phyloP scores from a whole-genome alignment of 208 protist species.

The Crithidia mellificae region DNA sequence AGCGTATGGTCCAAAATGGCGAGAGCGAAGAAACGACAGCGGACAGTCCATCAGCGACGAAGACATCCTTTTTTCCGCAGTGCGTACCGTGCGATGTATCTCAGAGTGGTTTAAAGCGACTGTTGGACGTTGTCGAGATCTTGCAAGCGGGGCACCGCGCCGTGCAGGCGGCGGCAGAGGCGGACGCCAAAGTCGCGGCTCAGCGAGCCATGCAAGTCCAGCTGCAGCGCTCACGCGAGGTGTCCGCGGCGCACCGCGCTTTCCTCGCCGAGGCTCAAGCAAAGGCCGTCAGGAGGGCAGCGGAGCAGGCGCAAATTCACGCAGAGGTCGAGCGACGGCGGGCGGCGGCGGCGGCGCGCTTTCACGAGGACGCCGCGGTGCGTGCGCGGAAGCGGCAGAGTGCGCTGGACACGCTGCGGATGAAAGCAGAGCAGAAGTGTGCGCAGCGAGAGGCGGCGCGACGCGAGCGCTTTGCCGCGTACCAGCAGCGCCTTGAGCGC shows the following conservation, averaged over 20 bases:
- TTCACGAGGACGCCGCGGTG: slow-evolving; percentile 16
- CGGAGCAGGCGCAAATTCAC: slow-evolving; percentile 27
- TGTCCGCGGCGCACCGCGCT: slow-evolving; percentile 12
- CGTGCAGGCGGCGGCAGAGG: neutral
- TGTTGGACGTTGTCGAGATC: neutral
- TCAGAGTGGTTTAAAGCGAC: slow-evolving; percentile 10
- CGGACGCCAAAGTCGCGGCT: neutral
- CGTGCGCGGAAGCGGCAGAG: slow-evolving; percentile 35
- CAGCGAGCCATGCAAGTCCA: slow-evolving; percentile 9
- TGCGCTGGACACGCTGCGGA: slow-evolving; percentile 31
- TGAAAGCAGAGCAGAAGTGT: slow-evolving; percentile 21
- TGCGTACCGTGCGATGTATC: neutral
- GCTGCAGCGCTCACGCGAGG: slow-evolving; percentile 7
- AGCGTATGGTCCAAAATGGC: neutral
- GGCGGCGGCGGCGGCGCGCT: slow-evolving; percentile 12
- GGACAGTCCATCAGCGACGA: neutral
- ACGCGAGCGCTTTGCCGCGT: slow-evolving; percentile 23
- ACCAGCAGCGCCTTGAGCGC: slow-evolving; percentile 39
- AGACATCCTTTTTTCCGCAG: neutral
- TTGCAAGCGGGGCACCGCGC: slow-evolving; percentile 6
- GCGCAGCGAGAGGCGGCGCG: slow-evolving; percentile 34
- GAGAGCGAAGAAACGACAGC: too few relatives aligned
- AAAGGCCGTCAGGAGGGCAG: slow-evolving; percentile 6
- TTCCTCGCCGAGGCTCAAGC: slow-evolving; percentile 4
- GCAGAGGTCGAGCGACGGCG: slow-evolving; percentile 36